phyloP scores from a whole-genome alignment of 805 yeast species.

The Jamesozyma spencerorum region DNA sequence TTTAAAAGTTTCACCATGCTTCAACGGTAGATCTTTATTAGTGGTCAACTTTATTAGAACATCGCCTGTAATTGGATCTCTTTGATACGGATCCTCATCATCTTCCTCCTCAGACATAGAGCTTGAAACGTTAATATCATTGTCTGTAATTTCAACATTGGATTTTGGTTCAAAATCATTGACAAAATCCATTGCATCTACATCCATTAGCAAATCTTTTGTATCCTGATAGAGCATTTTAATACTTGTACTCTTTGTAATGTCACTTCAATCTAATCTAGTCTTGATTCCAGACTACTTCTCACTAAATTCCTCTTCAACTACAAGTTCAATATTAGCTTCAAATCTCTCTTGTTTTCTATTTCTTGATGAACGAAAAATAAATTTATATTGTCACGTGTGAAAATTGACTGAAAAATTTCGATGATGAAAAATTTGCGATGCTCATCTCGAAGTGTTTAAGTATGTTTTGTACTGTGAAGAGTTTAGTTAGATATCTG shows the following conservation, averaged over 20 bases:
- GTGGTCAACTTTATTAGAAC: conserved; percentile 13
- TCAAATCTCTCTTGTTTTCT: not conserved
- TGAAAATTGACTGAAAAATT: not conserved
- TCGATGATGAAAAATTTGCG: conserved; percentile 2
- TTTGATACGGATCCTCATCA: conserved; percentile 2
- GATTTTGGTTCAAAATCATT: conserved; percentile 7
- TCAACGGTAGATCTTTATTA: conserved; percentile 10
- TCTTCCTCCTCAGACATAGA: not conserved
- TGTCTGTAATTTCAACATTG: not conserved
- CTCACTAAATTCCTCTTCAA: not conserved
- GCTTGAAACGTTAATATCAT: not conserved
- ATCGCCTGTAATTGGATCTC: conserved; percentile 19
- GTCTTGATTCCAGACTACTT: not conserved
- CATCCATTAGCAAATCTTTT: conserved; percentile 20
- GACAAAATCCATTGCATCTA: conserved; percentile 20
- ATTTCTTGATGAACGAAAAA: not conserved
- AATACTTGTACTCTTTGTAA: not conserved
- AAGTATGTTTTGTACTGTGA: not conserved
- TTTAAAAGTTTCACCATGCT: conserved; percentile 7
- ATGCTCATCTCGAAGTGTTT: conserved; percentile 1
- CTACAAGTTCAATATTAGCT: not conserved
- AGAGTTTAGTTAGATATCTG: not conserved
- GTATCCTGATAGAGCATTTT: conserved; percentile 4
- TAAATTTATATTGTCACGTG: not conserved
- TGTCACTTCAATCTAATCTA: not conserved